Base-by-base conservation (phyloP, 2,329 filamentous ascomycete genomes). In the Alternaria dauci region DNA sequence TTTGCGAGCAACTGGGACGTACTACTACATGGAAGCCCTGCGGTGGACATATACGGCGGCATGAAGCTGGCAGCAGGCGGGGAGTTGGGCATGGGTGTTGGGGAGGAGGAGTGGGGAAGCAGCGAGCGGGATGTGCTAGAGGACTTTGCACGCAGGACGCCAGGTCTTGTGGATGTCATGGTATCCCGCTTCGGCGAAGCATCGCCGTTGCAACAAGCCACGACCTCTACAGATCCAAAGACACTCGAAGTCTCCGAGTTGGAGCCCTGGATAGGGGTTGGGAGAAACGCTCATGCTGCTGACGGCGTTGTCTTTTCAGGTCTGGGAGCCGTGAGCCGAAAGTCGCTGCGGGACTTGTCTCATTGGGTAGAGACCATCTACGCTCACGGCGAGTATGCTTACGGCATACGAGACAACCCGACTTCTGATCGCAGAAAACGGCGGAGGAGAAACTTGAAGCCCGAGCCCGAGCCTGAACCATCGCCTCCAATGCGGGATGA, bases 101-200 rank as follows among this genome's bases (percentile, higher is more conserved):
- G 95, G 18, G 95, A 98, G 76, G 95, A 98, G 80, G 92, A 97
- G 56, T 90, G 93, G 76, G 94, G 94, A 5, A 97, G 94, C 75
- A 93, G 93, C 32, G 94, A 98, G 81, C 86, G 94, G 70, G 94
- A 96, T 70, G 94, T 98, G 0, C 82, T 99, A 1, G 94, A 98
- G 77, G 93, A 93, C n/a, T 88, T 97, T 63, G 88, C 93, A 1
- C 85, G 85, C 9, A 85, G 91, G 56, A 91, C 92, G 25, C 90
- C 95, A 52, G 95, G 95, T 1, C 83, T 99, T 39, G 86, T 96
- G 6, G 95, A 99, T 78, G 78, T 98, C 50, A 83, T 97, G 42
- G 93, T 97, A 3, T 93, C 92, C 43, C 89, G 91, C 68, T 98
- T 96, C 76, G 94, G 93, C 12, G 85, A 89, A 62, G 75, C 82